Base-by-base conservation (phyloP, 2,329 filamentous ascomycete species). In the Microthyrium microscopicum region DNA sequence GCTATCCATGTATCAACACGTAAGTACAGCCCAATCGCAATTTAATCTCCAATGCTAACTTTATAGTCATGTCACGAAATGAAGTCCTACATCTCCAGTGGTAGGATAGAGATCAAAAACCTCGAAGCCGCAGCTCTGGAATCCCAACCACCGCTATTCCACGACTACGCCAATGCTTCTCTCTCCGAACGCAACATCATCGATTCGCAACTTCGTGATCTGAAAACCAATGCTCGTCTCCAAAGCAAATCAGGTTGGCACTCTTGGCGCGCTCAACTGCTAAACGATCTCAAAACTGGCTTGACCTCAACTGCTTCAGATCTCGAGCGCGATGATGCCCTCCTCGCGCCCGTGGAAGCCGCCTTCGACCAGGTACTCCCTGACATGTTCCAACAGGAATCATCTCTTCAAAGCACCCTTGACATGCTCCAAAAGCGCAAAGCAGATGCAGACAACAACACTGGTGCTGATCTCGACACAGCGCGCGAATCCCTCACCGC, bases 181-280 rank as follows among this genome's bases (percentile, higher is more conserved):
- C 72, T 83, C 1, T 82, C 91, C 40, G 74, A 92, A 50, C 84
- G 81, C 47, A 58, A 72, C 3, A 66, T 91, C 33, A 91, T 98
- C 76, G 87, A 98, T 57, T 89, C 81, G 42, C 85, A 95, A 50
- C 89, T 98, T 63, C 89, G 92, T 54, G 94, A 95, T 48, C 79
- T 93, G 54, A 95, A 94, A 61, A 85, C 83, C 0, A 80, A 92
- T 52, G 83, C 87, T 12, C 72, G 89, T 18, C 66, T 94, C 11
- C 63, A 85, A 33, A 94, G 87, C 58, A 94, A 94, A 51, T 83
- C 82, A 37, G 85, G 89, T 62, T 98, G 89, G 89, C 98, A 98
- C 52, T 79, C 87, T 48, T 98, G 89, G 89, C 77, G 89, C 26
- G 87, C 81, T 66, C 87, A 89, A 46, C 67, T 95, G 17, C 74